Conservation (phyloP, 768 basidiomycete genomes). For the Obba rivulosa region DNA sequence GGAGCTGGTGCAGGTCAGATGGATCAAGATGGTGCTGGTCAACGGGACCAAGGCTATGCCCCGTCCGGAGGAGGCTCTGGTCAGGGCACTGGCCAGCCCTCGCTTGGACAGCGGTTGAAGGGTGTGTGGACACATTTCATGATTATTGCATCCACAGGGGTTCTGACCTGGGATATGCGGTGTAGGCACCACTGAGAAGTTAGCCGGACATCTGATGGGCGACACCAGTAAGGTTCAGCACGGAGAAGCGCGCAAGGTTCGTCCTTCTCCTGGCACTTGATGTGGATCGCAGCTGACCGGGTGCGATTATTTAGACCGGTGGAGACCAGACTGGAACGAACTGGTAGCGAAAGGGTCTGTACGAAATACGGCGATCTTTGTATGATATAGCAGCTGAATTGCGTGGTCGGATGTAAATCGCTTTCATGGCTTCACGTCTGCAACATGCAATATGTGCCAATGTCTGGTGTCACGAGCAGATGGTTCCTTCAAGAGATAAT, state of each 20-base stretch:
- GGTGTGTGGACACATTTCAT: slow-evolving; percentile 8
- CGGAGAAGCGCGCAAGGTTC: slow-evolving; percentile 13
- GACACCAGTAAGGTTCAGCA: slow-evolving; percentile 11
- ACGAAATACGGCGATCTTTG: too few species aligned
- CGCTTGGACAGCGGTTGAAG: slow-evolving; percentile 10
- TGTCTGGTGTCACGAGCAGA: too few species aligned
- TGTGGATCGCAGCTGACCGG: too few species aligned
- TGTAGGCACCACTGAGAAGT: slow-evolving; percentile 7
- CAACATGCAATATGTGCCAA: too few species aligned
- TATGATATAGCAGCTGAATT: too few species aligned
- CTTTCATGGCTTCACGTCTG: too few species aligned
- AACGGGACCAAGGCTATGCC: slow-evolving; percentile 1
- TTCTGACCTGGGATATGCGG: not conserved
- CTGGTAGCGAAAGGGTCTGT: too few species aligned
- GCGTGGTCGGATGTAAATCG: too few species aligned
- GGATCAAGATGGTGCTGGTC: not conserved
- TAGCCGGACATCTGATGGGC: slow-evolving; percentile 6
- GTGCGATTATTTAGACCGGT: too few species aligned
- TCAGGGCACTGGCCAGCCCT: slow-evolving; percentile 5
- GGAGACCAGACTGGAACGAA: too few species aligned
- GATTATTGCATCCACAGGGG: not conserved
- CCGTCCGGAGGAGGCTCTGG: not conserved
- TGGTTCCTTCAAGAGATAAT: too few species aligned
- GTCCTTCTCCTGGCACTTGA: not conserved
- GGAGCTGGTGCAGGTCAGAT: not conserved